A percentile compares a stretch with the other conserved stretches of the same genome.
These are phyloP conservation scores for Delonix regia DNA, from an alignment of 306 rosid species.

Conservation along the genomic window DNA sequence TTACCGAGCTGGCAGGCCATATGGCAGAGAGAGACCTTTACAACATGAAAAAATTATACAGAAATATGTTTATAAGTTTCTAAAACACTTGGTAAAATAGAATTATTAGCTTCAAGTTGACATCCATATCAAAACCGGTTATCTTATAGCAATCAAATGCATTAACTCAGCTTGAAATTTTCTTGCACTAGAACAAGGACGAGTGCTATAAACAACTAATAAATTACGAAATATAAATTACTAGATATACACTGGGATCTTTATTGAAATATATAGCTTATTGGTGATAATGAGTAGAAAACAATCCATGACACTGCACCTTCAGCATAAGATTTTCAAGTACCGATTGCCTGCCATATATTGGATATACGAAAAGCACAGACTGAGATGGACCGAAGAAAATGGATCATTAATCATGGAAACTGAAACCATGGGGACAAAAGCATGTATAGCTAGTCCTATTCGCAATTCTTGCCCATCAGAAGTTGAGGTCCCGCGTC, in stretches of 20 bases:
- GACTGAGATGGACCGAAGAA: constrained; percentile 18
- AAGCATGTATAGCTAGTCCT: constrained; percentile 13
- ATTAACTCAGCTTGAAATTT: constrained; percentile 4
- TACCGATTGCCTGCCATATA: constrained; percentile 72
- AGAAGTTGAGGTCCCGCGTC: background rate
- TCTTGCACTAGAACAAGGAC: constrained; percentile 20
- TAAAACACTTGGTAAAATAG: constrained; percentile 31
- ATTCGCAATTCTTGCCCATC: background rate
- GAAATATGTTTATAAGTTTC: constrained; percentile 22
- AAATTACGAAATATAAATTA: constrained; percentile 14
- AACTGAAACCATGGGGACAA: constrained; percentile 23
- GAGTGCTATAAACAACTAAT: background rate
- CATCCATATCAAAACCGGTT: constrained; percentile 5
- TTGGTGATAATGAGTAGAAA: constrained; percentile 93
- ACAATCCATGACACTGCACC: constrained; percentile 86
- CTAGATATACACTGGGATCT: constrained; percentile 61
- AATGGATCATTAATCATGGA: constrained; percentile 18
- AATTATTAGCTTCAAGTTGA: background rate
- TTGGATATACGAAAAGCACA: constrained; percentile 30
- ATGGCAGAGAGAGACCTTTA: constrained; percentile 79
- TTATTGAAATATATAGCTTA: constrained; percentile 67
- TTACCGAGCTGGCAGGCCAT: constrained; percentile 90
- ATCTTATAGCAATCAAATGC: constrained; percentile 1
- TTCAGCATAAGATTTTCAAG: constrained; percentile 80
- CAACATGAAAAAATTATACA: constrained; percentile 34